These are phyloP conservation scores for Narthecium ossifragum DNA, from an alignment of 106 monocot genomes.

Conservation along the genomic window DNA sequence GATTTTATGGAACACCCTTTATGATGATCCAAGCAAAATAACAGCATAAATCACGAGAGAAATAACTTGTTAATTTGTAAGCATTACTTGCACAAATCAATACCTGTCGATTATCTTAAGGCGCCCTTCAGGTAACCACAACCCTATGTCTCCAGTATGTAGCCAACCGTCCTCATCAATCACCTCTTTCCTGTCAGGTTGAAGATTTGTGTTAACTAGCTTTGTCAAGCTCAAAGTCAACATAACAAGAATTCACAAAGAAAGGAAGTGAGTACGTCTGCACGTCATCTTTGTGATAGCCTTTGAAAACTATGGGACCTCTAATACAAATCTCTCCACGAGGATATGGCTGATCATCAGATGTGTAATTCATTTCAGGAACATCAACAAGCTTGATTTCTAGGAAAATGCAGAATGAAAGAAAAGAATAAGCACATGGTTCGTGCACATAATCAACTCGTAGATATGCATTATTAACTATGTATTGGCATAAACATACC, in stretches of 20 bases:
- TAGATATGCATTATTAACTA: too few relatives aligned
- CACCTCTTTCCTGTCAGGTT: slow-evolving; percentile 66
- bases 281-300: slow-evolving; percentile 72
- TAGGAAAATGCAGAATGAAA: slow-evolving; percentile 24
- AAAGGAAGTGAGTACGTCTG: slow-evolving; percentile 53
- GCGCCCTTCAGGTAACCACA: slow-evolving; percentile 90
- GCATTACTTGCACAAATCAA: too few relatives aligned
- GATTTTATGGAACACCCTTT: too few relatives aligned
- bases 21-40: too few relatives aligned
- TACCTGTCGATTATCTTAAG: slow-evolving; percentile 94
- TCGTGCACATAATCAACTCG: background rate
- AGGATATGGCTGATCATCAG: slow-evolving; percentile 81
- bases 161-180: slow-evolving; percentile 96
- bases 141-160: slow-evolving; percentile 96
- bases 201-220: slow-evolving; percentile 1
- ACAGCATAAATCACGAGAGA: too few relatives aligned
- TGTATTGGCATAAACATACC: slow-evolving; percentile 62
- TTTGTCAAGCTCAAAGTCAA: background rate
- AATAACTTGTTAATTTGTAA: too few relatives aligned
- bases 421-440: background rate
- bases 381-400: slow-evolving; percentile 99
- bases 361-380: slow-evolving; percentile 99
- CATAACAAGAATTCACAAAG: background rate
- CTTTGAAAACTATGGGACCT: slow-evolving; percentile 58
- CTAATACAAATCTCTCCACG: slow-evolving; percentile 99